Evolutionary conservation across 148 eudicot species (phyloP), one percentile per base, ranked within the genome.

Genomic region (Silene conica): DNA sequence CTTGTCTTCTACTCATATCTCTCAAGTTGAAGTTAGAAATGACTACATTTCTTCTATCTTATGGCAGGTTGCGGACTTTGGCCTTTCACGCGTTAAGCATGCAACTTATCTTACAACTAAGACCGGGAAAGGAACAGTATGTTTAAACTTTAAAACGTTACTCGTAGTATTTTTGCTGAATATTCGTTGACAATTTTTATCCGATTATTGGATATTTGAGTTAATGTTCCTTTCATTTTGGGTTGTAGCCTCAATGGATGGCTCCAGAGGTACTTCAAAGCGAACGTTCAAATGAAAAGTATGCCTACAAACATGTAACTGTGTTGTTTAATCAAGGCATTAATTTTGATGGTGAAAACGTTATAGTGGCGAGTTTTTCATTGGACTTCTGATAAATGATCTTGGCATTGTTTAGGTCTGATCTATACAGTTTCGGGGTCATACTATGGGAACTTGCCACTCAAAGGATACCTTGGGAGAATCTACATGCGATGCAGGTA

Each of bases 161-260:
- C 66, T 57, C 28, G 20, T 61, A 63, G 76, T 19, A 22, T 69
- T 63, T 67, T 25, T 43, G 43, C 59, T 56, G 16, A 20, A 15
- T 69, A 65, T 48, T 0, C 55, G 12, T 23, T 72, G 34, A n/a
- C 25, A 50, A 50, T 3, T 50, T 50, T 73, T 57, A 59, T 59
- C 0, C 25, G 31, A 15, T 2, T 14, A 48, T 31, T 19, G 28
- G 15, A 13, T 31, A 2, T 43, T 59, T 59, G 59, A 55, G 55
- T 50, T 50, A 50, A 70, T 10, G 20, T 14, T 61, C 34, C 57
- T 63, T 18, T 21, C 58, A 38, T 63, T 66, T 74, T 26, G 38
- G 21, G 67, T 72, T 85, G 81, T 81, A 96, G 99, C 97, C 99
- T 74, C 99, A 96, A 74, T 96, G 99, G 99, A 95, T 95, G 99